Percentiles rank a stretch among this genome's conserved stretches.
phyloP scores from a whole-genome alignment of 768 basidiomycete genomes.

The Tylopilus subfusipes region DNA sequence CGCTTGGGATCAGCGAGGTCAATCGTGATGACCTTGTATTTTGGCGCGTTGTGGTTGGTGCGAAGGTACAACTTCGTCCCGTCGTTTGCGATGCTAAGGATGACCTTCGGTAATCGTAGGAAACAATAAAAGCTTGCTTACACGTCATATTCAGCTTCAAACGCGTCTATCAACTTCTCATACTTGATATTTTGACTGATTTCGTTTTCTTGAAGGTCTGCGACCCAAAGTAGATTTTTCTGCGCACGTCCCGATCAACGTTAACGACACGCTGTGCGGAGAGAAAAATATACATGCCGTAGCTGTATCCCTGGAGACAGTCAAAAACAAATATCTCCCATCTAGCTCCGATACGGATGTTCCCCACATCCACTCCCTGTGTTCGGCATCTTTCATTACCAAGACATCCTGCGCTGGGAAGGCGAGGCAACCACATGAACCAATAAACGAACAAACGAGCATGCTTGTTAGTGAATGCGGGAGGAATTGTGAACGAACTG shows the following conservation, averaged over 20 bases:
- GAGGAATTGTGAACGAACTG: slow-evolving; percentile 18
- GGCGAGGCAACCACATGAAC: neutral
- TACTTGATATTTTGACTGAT: slow-evolving; percentile 67
- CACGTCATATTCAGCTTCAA: slow-evolving; percentile 63
- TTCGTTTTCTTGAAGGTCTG: slow-evolving; percentile 55
- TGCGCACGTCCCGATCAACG: slow-evolving; percentile 24
- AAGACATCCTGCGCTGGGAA: slow-evolving; percentile 62
- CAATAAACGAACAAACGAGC: neutral
- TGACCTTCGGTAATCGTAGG: slow-evolving; percentile 1
- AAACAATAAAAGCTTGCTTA: slow-evolving; percentile 33
- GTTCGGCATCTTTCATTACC: slow-evolving; percentile 57
- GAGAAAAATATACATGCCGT: slow-evolving; percentile 39
- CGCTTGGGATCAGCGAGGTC: slow-evolving; percentile 52
- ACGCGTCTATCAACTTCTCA: slow-evolving; percentile 68
- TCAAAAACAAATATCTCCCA: slow-evolving; percentile 59
- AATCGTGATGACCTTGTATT: slow-evolving; percentile 61
- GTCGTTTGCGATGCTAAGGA: slow-evolving; percentile 57
- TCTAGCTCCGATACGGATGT: slow-evolving; percentile 55
- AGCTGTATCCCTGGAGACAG: slow-evolving; percentile 56
- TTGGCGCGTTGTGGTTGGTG: slow-evolving; percentile 65
- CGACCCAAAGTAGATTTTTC: slow-evolving; percentile 76
- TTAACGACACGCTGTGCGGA: neutral
- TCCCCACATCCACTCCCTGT: slow-evolving; percentile 66
- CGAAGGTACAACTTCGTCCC: slow-evolving; percentile 58
- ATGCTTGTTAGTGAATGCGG: slow-evolving; percentile 7